phyloP scores from a whole-genome alignment of 768 basidiomycete genomes.

The Amanita muscaria region DNA sequence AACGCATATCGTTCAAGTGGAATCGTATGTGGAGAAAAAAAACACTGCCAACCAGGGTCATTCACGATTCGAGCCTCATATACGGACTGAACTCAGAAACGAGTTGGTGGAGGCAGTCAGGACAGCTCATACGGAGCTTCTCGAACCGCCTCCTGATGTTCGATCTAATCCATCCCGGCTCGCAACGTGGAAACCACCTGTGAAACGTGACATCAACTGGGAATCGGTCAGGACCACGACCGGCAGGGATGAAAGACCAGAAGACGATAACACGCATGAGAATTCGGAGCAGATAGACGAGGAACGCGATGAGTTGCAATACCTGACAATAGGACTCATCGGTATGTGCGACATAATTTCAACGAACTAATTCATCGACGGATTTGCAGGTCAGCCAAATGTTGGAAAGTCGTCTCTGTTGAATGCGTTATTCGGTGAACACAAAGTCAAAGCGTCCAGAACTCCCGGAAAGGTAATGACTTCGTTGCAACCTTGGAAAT shows the following conservation, averaged over 20 bases:
- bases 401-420: conserved; percentile 91
- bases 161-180: conserved; percentile 38
- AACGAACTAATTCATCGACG: not conserved
- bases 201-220: conserved; percentile 71
- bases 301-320: conserved; percentile 36
- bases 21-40: conserved; percentile 60
- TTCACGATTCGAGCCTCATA: conserved; percentile 48
- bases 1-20: conserved; percentile 61
- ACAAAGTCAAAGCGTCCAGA: conserved; percentile 72
- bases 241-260: conserved; percentile 35
- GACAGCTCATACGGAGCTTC: conserved; percentile 55
- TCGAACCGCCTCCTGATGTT: conserved; percentile 58
- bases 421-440: conserved; percentile 81
- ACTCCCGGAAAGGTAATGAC: conserved; percentile 73
- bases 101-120: conserved; percentile 58
- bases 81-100: conserved; percentile 57
- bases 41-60: conserved; percentile 35
- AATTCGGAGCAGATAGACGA: conserved; percentile 17
- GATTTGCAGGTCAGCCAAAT: conserved; percentile 76
- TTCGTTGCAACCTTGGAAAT: too few relatives aligned
- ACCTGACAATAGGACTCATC: conserved; percentile 75
- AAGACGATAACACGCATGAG: conserved; percentile 7
- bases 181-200: conserved; percentile 54
- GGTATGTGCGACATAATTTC: conserved; percentile 30
- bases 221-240: conserved; percentile 39